Evolutionary conservation across 306 rosid genomes (phyloP), one percentile per base, ranked within the genome.

Genomic region (Castanea sativa): DNA sequence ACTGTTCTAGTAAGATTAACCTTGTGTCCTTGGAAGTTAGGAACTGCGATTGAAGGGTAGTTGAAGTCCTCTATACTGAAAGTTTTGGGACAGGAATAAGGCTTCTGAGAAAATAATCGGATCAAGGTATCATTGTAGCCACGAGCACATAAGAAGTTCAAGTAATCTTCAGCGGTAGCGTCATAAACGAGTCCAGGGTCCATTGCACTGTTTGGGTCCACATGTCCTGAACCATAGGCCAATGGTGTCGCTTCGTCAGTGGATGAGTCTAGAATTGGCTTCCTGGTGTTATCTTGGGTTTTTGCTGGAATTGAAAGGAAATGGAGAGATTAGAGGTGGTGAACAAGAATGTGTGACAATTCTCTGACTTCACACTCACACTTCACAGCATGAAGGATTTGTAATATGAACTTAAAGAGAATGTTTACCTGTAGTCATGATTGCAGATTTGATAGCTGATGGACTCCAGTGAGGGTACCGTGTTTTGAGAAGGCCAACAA

Each of bases 171-270:
- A 0, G 29, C 27, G 3, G 78, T 70, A 1, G 84, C 69, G 78
- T 90, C 90, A 67, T 92, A 92, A 41, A 92, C 70, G 5, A 92
- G 92, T 64, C 94, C 97, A 0, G 94, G 97, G 65, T 87, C 80
- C 49, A n/a, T 71, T 5, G 91, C 97, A 4, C 4, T 76, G 81
- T 90, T 90, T 5, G 97, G 91, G 43, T 56, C 69, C 53, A 92
- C 71, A 11, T 88, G 89, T 18, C 94, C 97, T 4, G 89, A 71
- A 5, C 97, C 97, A 5, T 84, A 90, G 1, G 51, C 86, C 35
- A 87, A 86, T 33, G 92, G 88, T 16, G 88, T 90, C 75, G 89
- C 89, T 35, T 60, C n/a, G 0, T 18, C 5, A 35, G 9, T 8
- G 5, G 73, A 13, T 2, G 83, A 33, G 58, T 74, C 77, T 20